Conservation (phyloP, 108 stramenopile species). For the Craspedostauros australis region DNA sequence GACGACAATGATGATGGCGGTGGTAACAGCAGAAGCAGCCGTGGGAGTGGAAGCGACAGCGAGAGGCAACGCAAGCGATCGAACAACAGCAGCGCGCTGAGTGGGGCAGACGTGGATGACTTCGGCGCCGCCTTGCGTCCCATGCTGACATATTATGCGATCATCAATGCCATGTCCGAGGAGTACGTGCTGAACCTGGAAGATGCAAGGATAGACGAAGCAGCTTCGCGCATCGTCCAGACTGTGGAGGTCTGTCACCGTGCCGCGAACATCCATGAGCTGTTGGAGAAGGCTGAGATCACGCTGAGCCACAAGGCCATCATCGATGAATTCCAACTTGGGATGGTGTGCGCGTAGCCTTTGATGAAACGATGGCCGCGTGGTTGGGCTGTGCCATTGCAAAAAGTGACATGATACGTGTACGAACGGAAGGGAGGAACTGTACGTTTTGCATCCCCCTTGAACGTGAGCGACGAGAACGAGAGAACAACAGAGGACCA, state of each 20-base stretch:
- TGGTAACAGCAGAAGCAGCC: constrained; percentile 2
- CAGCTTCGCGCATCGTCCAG: constrained; percentile 44
- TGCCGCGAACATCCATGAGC: constrained; percentile 48
- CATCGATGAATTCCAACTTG: constrained; percentile 61
- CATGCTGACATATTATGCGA: constrained; percentile 66
- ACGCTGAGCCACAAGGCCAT: constrained; percentile 45
- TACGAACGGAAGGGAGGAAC: too few species aligned
- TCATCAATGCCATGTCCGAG: constrained; percentile 63
- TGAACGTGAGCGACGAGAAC: too few species aligned
- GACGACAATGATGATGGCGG: too few species aligned
- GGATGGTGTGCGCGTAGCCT: constrained; percentile 19
- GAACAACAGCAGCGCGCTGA: neutral
- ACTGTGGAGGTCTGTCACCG: constrained; percentile 50
- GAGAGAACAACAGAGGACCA: too few species aligned
- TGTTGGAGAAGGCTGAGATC: constrained; percentile 51
- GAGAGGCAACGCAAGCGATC: neutral
- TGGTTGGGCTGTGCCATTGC: too few species aligned
- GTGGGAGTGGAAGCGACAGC: constrained; percentile 5
- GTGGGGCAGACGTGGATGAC: constrained; percentile 38
- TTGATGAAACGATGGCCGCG: neutral
- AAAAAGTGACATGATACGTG: too few species aligned
- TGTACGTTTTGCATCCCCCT: too few species aligned
- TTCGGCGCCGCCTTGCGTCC: constrained; percentile 60
- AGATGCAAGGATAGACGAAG: constrained; percentile 45
- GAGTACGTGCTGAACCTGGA: constrained; percentile 48